Base-by-base conservation (phyloP, 169 alveolate genomes). In the Plasmodium berghei region DNA sequence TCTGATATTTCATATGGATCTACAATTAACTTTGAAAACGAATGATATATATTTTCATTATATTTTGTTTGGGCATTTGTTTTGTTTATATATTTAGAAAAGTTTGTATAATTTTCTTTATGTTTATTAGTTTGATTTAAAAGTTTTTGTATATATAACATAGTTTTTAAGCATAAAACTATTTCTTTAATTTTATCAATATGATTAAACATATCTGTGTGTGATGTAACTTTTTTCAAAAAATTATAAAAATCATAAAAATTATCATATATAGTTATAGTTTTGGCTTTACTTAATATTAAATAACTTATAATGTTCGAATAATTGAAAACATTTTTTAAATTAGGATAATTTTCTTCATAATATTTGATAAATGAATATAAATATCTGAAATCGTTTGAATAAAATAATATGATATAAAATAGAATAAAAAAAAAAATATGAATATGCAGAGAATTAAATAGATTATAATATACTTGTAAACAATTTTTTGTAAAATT, bases 401-500 rank as follows among this genome's bases (percentile, higher is more conserved):
- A 55, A 56, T 54, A 71, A 28, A 34, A 83, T 28, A 83, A 61
- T 18, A 83, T 54, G n/a, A 83, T 83, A 45, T 83, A 83, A 71
- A 83, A 83, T 20, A 83, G 18, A 12, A 83, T 83, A 45, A 40
- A 71, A 49, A 83, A 83, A 58, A 66, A 83, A 12, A 71, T 55
- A 28, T 67, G 22, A 2, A 83, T 26, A 14, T 66, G 73, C 8
- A 83, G 18, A 14, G 64, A 42, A 45, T 75, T 42, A 67, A 83
- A 83, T 34, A 83, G 69, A 45, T 83, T 83, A 12, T 83, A 46
- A 83, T 83, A 83, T 12, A 83, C 48, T 34, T 83, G 85, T 10
- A 83, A 54, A 71, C 90, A 66, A 48, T 83, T 83, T 26, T 83
- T 66, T 18, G 90, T 83, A 26, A 83, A 83, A 62, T 83, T 83